Evolutionary conservation across 75 land plant species (phyloP).

Genomic region (Sequoia sempervirens): DNA sequence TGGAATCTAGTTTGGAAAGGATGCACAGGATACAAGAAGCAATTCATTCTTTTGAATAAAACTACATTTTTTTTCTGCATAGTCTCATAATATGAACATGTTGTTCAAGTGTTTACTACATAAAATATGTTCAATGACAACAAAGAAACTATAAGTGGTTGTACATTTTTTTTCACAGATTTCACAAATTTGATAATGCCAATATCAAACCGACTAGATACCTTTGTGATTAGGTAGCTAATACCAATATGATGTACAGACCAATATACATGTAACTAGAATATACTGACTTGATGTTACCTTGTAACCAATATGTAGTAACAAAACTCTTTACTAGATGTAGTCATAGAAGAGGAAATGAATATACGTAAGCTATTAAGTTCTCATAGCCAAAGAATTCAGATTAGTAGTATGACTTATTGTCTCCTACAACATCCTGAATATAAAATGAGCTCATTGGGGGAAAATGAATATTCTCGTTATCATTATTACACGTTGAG

Average conservation of each 20-base stretch:
- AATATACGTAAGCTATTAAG: background rate
- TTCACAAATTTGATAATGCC: background rate
- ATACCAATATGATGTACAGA: background rate
- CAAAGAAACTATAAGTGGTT: background rate
- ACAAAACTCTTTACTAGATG: background rate
- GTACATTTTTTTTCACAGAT: background rate
- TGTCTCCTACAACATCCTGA: background rate
- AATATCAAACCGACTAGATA: background rate
- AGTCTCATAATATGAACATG: background rate
- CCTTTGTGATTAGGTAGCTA: background rate
- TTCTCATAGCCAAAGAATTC: background rate
- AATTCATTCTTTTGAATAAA: background rate
- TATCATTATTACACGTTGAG: background rate
- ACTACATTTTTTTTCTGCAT: background rate
- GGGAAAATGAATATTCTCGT: background rate
- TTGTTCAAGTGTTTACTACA: background rate
- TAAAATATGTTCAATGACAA: background rate
- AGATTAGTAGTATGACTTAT: background rate
- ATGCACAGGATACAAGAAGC: background rate
- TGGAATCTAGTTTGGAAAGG: background rate
- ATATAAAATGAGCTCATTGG: background rate
- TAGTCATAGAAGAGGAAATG: background rate
- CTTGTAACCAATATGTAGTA: background rate
- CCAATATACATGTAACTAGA: background rate
- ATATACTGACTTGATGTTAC: background rate